Evolutionary conservation across 164 flowering plant species (phyloP), one percentile per base, ranked within the genome.

Genomic region (Buxus sempervirens): DNA sequence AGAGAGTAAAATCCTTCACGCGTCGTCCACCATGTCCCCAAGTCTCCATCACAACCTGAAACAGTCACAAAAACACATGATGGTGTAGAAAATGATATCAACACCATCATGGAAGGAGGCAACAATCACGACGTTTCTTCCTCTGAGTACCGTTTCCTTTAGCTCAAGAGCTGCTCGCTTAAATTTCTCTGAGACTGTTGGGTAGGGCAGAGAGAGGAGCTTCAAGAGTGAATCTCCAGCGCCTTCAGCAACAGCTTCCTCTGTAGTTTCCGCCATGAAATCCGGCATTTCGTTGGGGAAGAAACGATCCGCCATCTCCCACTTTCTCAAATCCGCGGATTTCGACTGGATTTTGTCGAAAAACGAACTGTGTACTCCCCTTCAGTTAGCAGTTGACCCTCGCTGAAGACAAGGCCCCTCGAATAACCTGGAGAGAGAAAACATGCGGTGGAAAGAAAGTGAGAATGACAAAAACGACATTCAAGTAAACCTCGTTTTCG

Each of bases 221-320:
- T 75, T 77, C 16, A 72, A 24, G 51, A 87, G 88, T 0, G 97
- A 77, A 70, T 78, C 82, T 32, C 41, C 54, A 55, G 32, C 55
- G 23, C 23, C 16, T 26, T 20, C 54, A 19, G 58, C 42, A 26
- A 42, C 15, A 25, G 26, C 32, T 21, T 21, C 62, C n/a, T 60
- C 77, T 9, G 60, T 45, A 0, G 71, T 51, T 63, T 79, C 76
- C 0, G 73, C 73, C 0, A 74, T 71, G 69, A 78, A 82, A 36
- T 73, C 72, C 10, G 93, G 96, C 80, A 91, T 70, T 48, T 80
- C 78, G 74, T 91, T 91, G 12, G 75, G 75, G 73, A 89, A 91
- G 81, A 71, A 88, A 15, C 91, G 88, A 24, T 85, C 93, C 0
- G 84, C 85, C 97, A 91, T 91, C 27, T 62, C 71, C 69, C 51